Conservation (phyloP, 2,329 filamentous ascomycete genomes). For the Colletotrichum sp. region DNA sequence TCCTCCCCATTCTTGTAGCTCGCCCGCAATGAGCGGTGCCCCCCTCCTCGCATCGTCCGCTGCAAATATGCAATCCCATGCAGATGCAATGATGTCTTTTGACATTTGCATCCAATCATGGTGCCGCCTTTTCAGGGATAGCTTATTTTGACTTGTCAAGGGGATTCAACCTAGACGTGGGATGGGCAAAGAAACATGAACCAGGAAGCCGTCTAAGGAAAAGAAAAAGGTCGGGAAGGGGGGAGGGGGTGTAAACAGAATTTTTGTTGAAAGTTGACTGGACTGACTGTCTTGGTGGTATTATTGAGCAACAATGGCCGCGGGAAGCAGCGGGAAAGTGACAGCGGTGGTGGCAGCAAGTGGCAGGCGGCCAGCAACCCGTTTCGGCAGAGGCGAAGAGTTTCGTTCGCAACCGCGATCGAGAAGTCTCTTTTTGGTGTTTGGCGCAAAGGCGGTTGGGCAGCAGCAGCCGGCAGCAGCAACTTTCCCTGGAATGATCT, state of each 20-base stretch:
- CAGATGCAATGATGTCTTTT: conserved; percentile 7
- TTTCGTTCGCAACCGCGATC: conserved; percentile 20
- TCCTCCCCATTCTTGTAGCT: background rate
- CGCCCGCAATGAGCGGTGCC: background rate
- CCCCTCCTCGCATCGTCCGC: conserved; percentile 1
- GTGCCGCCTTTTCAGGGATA: conserved; percentile 8
- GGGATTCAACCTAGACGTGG: background rate
- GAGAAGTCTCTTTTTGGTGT: conserved; percentile 19
- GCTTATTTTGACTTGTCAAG: background rate
- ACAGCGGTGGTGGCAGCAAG: conserved; percentile 1
- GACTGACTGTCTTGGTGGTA: conserved; percentile 4
- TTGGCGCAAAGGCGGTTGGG: conserved; percentile 12
- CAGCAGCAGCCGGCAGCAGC: conserved; percentile 16
- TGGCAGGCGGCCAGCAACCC: conserved; percentile 1
- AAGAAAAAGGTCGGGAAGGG: background rate
- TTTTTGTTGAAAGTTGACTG: background rate
- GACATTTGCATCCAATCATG: conserved; percentile 17
- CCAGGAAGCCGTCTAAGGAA: background rate
- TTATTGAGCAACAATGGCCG: conserved; percentile 9
- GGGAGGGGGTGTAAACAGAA: background rate
- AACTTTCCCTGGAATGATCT: background rate
- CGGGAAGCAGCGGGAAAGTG: background rate
- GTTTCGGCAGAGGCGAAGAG: conserved; percentile 8
- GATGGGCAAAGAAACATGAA: background rate
- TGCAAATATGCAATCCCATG: conserved; percentile 17